Base-by-base conservation (phyloP, 2,329 filamentous ascomycete genomes). In the Ceratocystis albifundus region DNA sequence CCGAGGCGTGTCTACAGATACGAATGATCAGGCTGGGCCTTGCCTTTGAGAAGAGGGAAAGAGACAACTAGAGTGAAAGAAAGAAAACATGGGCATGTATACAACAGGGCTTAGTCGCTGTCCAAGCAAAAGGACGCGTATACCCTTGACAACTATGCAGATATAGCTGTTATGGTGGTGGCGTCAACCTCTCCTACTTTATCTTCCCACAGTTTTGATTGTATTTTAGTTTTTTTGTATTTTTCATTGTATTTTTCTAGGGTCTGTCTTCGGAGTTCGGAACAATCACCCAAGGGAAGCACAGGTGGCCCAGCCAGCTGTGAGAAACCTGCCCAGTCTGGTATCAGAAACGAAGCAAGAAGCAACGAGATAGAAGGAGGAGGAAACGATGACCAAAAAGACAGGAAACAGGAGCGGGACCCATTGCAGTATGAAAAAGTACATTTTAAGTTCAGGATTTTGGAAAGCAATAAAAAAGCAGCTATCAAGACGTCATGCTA, bases 61-160 rank as follows among this genome's bases (percentile, higher is more conserved):
- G 8, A 53, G 48, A 53, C 4, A 25, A 53, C 32, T 36, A 25
- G 20, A 50, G 22, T 5, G 17, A 50, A 20, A 50, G n/a, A 50
- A 22, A 25, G 25, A 53, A 53, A 57, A 57, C 32, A 32, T 7
- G 12, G 53, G 30, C 53, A 28, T 57, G 53, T 28, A 57, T 57
- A 32, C 17, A 32, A 17, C 53, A 57, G 53, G 53, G 53, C 53
- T 32, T 32, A 32, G 53, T 17, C 3, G 15, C 12, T 57, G 53
- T 57, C 53, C 53, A 57, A 57, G 53, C 32, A 36, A 57, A 17
- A 57, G 25, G 53, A 57, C 53, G 53, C 53, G 53, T 57, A 57
- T 28, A 57, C 53, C 25, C 53, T 57, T 57, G 53, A 17, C 53
- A 57, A n/a, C 12, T 30, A 3, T 53, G 48, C 48, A 25, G 5